These are phyloP conservation scores for Komagataella kurtzmanii DNA, from an alignment of 805 yeast species.

Conservation along the genomic window DNA sequence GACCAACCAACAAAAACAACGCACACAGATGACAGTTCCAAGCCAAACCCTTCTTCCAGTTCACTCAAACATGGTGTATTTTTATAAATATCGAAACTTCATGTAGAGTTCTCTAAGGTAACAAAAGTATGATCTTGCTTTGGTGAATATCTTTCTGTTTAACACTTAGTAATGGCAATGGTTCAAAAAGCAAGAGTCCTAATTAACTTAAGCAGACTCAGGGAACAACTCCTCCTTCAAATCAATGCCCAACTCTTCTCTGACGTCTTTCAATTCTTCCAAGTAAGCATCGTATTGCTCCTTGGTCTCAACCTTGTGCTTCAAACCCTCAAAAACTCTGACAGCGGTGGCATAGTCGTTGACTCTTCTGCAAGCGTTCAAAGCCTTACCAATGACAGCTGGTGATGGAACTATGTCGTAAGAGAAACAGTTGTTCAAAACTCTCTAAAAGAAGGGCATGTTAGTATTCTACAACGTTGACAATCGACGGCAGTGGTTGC, in stretches of 20 bases:
- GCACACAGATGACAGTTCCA: no score
- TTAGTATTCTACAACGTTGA: not conserved
- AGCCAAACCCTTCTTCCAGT: not conserved
- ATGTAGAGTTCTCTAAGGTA: not conserved
- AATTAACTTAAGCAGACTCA: conserved; percentile 8
- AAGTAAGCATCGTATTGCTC: conserved; percentile 93
- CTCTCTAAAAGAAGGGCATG: conserved; percentile 36
- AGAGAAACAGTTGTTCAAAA: conserved; percentile 93
- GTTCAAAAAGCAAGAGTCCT: not conserved
- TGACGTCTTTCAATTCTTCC: conserved; percentile 82
- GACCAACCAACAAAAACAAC: no score
- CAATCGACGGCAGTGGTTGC: not conserved
- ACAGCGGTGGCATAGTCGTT: conserved; percentile 98
- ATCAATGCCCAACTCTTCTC: conserved; percentile 87
- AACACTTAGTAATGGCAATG: not conserved
- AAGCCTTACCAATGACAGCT: conserved; percentile 85
- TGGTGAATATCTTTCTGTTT: not conserved
- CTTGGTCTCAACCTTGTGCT: conserved; percentile 89
- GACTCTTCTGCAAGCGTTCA: conserved; percentile 97
- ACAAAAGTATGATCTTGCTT: not conserved
- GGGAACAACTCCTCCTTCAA: conserved; percentile 80
- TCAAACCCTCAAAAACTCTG: conserved; percentile 94
- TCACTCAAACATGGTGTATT: not conserved
- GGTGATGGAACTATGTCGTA: conserved; percentile 99
- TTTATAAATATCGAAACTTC: not conserved